Conservation (phyloP, 257 asterid genomes). For the Lavandula angustifolia region DNA sequence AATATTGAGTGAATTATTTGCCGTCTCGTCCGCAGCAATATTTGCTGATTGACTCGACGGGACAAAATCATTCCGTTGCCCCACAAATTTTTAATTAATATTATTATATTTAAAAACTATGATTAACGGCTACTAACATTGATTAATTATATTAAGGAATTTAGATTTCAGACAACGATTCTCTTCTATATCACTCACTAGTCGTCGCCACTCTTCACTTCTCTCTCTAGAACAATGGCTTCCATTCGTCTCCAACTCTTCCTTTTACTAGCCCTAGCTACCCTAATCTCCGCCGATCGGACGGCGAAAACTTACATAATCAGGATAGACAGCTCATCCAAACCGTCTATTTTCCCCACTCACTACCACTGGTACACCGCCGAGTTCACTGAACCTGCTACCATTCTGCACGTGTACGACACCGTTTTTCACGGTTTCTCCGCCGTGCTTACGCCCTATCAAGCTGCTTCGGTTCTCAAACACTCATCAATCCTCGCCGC, state of each 20-base stretch:
- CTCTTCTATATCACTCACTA: conserved; percentile 35
- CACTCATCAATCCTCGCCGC: conserved; percentile 80
- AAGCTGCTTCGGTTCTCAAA: conserved; percentile 57
- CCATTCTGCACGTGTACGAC: conserved; percentile 82
- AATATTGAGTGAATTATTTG: neutral
- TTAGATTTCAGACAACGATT: conserved; percentile 35
- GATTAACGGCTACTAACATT: conserved; percentile 30
- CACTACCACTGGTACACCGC: conserved; percentile 95
- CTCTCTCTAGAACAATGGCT: conserved; percentile 32
- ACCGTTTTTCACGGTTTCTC: conserved; percentile 95
- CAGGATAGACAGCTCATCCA: conserved; percentile 62
- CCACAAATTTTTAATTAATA: neutral
- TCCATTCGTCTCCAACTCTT: conserved; percentile 29
- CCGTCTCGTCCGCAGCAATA: conserved; percentile 41
- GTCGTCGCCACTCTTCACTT: conserved; percentile 7
- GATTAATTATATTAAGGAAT: conserved; percentile 24
- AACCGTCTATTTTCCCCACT: conserved; percentile 84
- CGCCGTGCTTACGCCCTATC: conserved; percentile 63
- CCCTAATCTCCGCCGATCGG: conserved; percentile 39
- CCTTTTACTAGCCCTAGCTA: neutral
- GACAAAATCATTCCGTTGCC: conserved; percentile 44
- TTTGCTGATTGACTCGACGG: conserved; percentile 35
- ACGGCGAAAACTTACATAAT: conserved; percentile 72
- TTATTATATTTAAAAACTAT: neutral
- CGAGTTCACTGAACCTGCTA: conserved; percentile 62